phyloP scores from a whole-genome alignment of 164 flowering plant genomes.

The Saururus chinensis region DNA sequence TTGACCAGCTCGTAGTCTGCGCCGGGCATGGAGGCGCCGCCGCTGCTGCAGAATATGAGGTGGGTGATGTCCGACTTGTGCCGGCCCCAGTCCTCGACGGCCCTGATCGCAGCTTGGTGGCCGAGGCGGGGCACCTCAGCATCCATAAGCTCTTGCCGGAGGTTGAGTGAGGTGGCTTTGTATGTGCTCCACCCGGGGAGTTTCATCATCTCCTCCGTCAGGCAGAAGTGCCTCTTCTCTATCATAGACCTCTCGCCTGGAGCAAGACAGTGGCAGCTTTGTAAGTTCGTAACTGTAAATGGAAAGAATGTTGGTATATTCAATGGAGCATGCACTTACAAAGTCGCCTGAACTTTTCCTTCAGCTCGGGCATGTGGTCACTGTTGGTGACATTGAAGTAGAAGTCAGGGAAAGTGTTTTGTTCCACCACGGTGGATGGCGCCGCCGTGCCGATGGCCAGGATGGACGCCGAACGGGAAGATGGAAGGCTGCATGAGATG shows the following conservation, averaged over 20 bases:
- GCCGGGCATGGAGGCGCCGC: conserved; percentile 4
- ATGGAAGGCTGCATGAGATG: neutral
- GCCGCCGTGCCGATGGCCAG: conserved; percentile 1
- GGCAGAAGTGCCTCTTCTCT: neutral
- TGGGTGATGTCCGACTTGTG: conserved; percentile 3
- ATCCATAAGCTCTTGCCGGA: conserved; percentile 2
- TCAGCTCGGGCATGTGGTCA: conserved; percentile 1
- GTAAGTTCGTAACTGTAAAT: too few species aligned
- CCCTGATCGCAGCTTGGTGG: conserved; percentile 2
- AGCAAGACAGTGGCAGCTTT: neutral
- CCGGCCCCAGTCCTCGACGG: conserved; percentile 8
- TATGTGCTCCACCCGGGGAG: neutral
- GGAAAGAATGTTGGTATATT: neutral
- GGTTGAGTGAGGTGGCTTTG: conserved; percentile 2
- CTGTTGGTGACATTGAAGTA: conserved; percentile 4
- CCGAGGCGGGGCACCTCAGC: conserved; percentile 6
- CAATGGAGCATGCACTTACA: neutral
- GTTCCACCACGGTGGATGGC: neutral
- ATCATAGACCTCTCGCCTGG: neutral
- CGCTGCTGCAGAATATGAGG: conserved; percentile 4
- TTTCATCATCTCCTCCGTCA: conserved; percentile 4
- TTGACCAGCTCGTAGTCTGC: conserved; percentile 1
- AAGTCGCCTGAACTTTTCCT: conserved; percentile 1
- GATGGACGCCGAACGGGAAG: neutral
- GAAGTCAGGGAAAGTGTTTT: conserved; percentile 1